phyloP scores from a whole-genome alignment of 2,329 filamentous ascomycete genomes.

The Dichotomopilus funicola region DNA sequence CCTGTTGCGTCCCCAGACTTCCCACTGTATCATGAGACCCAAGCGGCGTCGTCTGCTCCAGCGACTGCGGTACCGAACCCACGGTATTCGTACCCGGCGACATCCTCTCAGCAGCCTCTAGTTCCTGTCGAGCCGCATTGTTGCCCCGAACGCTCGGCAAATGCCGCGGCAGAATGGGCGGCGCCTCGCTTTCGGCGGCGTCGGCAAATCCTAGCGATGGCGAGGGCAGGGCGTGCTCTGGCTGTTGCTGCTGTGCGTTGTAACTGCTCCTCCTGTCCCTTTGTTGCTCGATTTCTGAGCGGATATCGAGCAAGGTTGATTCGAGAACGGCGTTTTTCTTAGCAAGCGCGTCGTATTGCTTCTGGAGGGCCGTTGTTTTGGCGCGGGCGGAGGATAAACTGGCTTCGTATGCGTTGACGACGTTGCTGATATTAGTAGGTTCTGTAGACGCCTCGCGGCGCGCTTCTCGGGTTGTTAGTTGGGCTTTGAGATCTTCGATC shows the following conservation, averaged over 20 bases:
- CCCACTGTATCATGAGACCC: slow-evolving; percentile 4
- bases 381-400: slow-evolving; percentile 46
- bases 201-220: not conserved
- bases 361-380: slow-evolving; percentile 49
- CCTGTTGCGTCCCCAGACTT: too few relatives aligned
- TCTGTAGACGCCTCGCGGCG: slow-evolving; percentile 1
- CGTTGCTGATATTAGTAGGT: slow-evolving; percentile 17
- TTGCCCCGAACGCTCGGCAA: too few relatives aligned
- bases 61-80: slow-evolving; percentile 31
- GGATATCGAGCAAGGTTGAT: slow-evolving; percentile 43
- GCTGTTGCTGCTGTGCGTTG: too few relatives aligned
- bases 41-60: slow-evolving; percentile 30
- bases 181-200: slow-evolving; percentile 32
- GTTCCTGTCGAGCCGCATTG: slow-evolving; percentile 37
- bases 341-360: slow-evolving; percentile 43
- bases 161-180: slow-evolving; percentile 14
- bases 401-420: slow-evolving; percentile 36
- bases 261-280: not conserved
- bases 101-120: slow-evolving; percentile 37
- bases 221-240: too few relatives aligned
- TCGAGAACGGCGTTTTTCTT: slow-evolving; percentile 49
- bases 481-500: slow-evolving; percentile 40
- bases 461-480: slow-evolving; percentile 30
- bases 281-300: slow-evolving; percentile 29
- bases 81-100: slow-evolving; percentile 32